These are phyloP conservation scores for Excoecaria agallocha DNA, from an alignment of 345 rosid genomes.

Conservation along the genomic window DNA sequence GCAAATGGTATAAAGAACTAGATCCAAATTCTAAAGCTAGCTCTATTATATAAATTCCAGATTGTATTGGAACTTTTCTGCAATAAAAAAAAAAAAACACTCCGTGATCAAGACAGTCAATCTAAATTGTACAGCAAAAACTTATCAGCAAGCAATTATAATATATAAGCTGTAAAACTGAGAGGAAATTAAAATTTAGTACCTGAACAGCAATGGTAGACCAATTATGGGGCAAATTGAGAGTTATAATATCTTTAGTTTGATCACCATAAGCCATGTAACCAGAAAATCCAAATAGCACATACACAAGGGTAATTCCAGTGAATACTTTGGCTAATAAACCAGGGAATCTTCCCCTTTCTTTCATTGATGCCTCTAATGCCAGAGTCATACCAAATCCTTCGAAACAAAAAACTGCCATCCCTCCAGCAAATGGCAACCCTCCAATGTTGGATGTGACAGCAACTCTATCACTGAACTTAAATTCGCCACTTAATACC, in stretches of 20 bases:
- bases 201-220: constrained; percentile 78
- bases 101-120: no score
- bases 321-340: constrained; percentile 59
- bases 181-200: background rate
- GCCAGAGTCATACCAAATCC: constrained; percentile 94
- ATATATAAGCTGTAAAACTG: background rate
- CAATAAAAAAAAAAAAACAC: background rate
- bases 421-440: constrained; percentile 82
- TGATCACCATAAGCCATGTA: constrained; percentile 90
- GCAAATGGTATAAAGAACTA: constrained; percentile 13
- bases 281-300: constrained; percentile 72
- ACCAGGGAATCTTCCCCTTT: constrained; percentile 54
- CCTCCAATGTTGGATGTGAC: constrained; percentile 57
- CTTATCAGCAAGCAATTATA: background rate
- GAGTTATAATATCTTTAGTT: constrained; percentile 74
- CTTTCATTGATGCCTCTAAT: constrained; percentile 76
- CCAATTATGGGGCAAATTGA: constrained; percentile 74
- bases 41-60: constrained; percentile 1
- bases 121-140: background rate
- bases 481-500: constrained; percentile 59
- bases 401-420: constrained; percentile 91
- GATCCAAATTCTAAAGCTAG: constrained; percentile 6
- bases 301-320: constrained; percentile 60
- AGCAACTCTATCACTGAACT: constrained; percentile 66
- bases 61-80: background rate